Base-by-base conservation (phyloP, 176 grass and related monocot genomes). In the Aegilops sharonensis region DNA sequence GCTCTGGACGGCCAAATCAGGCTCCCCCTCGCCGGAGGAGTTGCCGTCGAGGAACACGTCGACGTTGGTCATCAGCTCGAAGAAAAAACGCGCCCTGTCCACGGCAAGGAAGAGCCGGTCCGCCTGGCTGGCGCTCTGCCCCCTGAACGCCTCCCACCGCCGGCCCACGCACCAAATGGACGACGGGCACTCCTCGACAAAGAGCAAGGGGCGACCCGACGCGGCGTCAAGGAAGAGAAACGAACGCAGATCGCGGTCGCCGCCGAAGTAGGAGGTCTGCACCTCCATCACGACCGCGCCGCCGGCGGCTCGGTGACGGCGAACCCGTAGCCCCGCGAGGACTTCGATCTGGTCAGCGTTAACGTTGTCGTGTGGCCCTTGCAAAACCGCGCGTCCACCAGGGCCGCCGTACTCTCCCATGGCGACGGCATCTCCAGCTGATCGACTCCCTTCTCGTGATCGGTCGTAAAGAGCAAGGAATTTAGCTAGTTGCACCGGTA, bases 1-100 rank as follows among this genome's bases (percentile, higher is more conserved):
- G 9, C 84, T 86, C 5, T 73, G 68, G 80, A 95, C 61, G 80
- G 75, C 86, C 36, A 95, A 92, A 31, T 95, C 91, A 1, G 86
- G 83, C 18, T 7, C 23, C 72, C 83, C 20, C 24, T 84, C 79
- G 4, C 21, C 21, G n/a, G 5, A 21, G 15, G 73, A 81, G 10
- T 91, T 88, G 17, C 50, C 24, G 4, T 77, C 37, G 11, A 92
- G 79, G 83, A 92, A 92, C 34, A 95, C 68, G 60, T 83, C 57
- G 64, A 92, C 59, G 73, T 56, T 81, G 30, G 80, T 86, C 75
- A 21, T 72, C 48, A 17, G 37, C 77, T 88, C 48, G 56, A 87
- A 1, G 59, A 89, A 89, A 86, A 59, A 91, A 10, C 78, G 1
- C 20, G 85, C 42, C 29, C 64, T 90, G 20, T 71, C 4, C 29